A percentile compares a stretch with the other conserved stretches of the same genome.
These are phyloP conservation scores for Echinochloa phyllopogon DNA, from an alignment of 176 grass and related monocot genomes.

Conservation along the genomic window DNA sequence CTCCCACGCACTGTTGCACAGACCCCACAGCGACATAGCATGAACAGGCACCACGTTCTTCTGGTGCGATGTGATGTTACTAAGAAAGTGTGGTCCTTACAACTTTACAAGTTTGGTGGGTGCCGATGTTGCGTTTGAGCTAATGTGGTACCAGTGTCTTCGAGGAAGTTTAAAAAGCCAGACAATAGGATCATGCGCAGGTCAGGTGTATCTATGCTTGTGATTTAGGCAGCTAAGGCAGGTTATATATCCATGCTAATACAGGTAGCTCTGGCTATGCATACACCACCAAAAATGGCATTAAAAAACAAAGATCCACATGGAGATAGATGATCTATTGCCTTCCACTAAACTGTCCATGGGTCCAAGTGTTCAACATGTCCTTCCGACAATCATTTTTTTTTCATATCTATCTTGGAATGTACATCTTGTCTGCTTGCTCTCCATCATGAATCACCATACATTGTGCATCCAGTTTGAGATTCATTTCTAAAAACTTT, in stretches of 20 bases:
- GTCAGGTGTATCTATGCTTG: not conserved
- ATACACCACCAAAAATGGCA: not conserved
- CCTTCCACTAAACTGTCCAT: not conserved
- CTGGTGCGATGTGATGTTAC: not conserved
- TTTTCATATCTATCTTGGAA: not conserved
- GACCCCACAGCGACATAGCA: not conserved
- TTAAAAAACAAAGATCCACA: not conserved
- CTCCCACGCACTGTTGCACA: not conserved
- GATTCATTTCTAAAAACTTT: conserved; percentile 6
- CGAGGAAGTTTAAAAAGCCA: not conserved
- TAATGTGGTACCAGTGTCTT: not conserved
- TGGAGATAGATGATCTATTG: not conserved
- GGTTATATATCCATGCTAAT: not conserved
- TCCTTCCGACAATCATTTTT: not conserved
- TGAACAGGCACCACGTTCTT: not conserved
- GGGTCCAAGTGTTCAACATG: conserved; percentile 21
- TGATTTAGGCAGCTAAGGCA: not conserved
- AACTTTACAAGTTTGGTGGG: conserved; percentile 14
- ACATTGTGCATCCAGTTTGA: conserved; percentile 19
- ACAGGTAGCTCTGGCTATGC: not conserved
- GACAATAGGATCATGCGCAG: not conserved
- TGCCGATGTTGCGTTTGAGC: not conserved
- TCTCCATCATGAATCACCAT: conserved; percentile 23
- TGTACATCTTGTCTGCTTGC: conserved; percentile 15
- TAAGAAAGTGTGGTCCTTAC: not conserved